Base-by-base conservation (phyloP, 345 rosid species). In the Eucalyptus regnans region DNA sequence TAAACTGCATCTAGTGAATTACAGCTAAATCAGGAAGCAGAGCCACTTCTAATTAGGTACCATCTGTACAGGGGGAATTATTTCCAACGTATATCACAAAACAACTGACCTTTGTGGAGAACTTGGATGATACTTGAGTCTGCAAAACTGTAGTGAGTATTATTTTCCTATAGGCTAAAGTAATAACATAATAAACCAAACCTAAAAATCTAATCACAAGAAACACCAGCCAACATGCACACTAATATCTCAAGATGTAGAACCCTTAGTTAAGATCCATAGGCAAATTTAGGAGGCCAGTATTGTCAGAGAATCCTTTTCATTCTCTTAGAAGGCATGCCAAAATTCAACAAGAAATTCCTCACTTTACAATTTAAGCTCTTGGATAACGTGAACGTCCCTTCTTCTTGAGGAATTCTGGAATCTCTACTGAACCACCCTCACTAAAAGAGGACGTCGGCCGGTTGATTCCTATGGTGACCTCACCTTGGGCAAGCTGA, bases 401-500 rank as follows among this genome's bases (percentile, higher is more conserved):
- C 94, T 96, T 96, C 95, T 95, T 96, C 94, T 94, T 97, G 89
- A 96, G 94, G 94, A 97, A 97, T 94, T 96, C 99, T 2, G 99
- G 99, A 87, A 97, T 97, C 93, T 95, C 96, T 79, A 96, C 96
- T 15, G 94, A 93, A 93, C 97, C 93, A 37, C 97, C 95, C 92
- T 96, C 99, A 43, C 89, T 89, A 83, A 95, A 94, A 43, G 96
- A 93, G 88, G 97, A 92, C 23, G 95, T 95, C 85, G 96, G 94
- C 91, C 96, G 88, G 54, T 92, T 94, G 88, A 92, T 90, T 89
- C 97, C 98, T 33, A 89, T 87, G 60, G 94, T 52, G 27, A 86
- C 90, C n/a, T 95, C 99, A 60, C 91, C 95, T 83, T 93, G 94
- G 71, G 93, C 91, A 89, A 92, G 87, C 90, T 94, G 96, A 90